Conservation (phyloP, 306 rosid genomes). For the Castanea sativa region DNA sequence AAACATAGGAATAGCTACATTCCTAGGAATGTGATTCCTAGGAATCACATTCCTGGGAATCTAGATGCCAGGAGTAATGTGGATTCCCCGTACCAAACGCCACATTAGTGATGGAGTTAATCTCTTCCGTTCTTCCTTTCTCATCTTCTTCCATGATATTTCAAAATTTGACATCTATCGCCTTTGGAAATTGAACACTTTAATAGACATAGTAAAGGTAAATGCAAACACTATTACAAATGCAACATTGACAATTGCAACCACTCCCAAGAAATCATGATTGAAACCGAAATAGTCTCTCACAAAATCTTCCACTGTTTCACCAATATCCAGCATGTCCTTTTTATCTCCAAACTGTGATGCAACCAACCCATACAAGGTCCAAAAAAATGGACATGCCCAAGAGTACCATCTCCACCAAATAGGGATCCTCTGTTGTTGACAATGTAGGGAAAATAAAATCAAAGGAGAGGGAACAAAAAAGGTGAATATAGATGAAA, state of each 20-base stretch:
- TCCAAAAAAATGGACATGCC: slow-evolving; percentile 24
- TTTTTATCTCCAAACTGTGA: slow-evolving; percentile 42
- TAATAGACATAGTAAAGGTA: slow-evolving; percentile 37
- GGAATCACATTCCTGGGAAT: too few relatives aligned
- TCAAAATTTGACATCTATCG: slow-evolving; percentile 13
- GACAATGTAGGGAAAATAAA: too few relatives aligned
- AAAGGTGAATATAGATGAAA: neutral
- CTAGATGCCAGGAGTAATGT: too few relatives aligned
- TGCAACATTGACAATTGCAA: slow-evolving; percentile 28
- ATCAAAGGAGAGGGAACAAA: neutral
- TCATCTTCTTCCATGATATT: too few relatives aligned
- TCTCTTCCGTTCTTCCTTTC: too few relatives aligned
- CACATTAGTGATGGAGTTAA: too few relatives aligned
- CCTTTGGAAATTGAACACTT: slow-evolving; percentile 50
- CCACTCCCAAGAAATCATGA: slow-evolving; percentile 40
- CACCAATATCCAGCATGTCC: slow-evolving; percentile 1
- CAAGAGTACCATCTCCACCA: slow-evolving; percentile 38
- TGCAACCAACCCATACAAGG: slow-evolving; percentile 20
- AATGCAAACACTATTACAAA: slow-evolving; percentile 39
- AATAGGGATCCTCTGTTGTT: slow-evolving; percentile 20
- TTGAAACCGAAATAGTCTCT: slow-evolving; percentile 39
- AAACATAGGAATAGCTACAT: too few relatives aligned
- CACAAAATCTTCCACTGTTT: slow-evolving; percentile 38
- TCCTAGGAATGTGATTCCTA: too few relatives aligned
- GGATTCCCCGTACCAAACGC: too few relatives aligned